A percentile compares a stretch with the other conserved stretches of the same genome.
These are phyloP conservation scores for Arbutus unedo DNA, from an alignment of 148 eudicot species.

Conservation along the genomic window DNA sequence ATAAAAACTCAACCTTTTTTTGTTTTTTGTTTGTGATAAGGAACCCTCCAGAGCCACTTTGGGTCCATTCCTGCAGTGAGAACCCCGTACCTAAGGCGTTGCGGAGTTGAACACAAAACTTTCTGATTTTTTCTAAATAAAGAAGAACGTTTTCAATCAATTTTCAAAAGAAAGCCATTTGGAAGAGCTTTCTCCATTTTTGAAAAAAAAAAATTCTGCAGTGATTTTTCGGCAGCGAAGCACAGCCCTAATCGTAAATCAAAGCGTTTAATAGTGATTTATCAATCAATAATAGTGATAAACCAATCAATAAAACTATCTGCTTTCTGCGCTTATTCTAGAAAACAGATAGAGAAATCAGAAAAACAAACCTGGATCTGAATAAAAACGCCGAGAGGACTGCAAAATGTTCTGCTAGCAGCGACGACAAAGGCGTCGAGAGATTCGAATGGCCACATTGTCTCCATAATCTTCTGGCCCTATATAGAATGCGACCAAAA, in stretches of 20 bases:
- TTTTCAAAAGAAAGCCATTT: neutral
- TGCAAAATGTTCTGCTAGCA: constrained; percentile 58
- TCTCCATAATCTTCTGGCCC: neutral
- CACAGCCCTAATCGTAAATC: constrained; percentile 2
- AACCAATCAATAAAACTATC: neutral
- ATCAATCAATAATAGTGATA: too few species aligned
- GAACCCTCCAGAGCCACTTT: too few species aligned
- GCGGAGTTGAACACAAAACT: neutral
- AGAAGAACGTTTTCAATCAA: neutral
- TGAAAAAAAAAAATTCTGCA: neutral
- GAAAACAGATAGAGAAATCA: neutral
- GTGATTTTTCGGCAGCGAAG: neutral
- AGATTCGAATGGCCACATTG: constrained; percentile 53
- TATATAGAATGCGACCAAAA: neutral
- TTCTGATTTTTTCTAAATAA: neutral
- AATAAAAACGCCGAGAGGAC: constrained; percentile 52
- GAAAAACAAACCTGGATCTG: constrained; percentile 77
- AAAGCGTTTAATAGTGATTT: neutral
- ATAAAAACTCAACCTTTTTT: neutral
- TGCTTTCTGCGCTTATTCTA: neutral
- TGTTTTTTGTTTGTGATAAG: too few species aligned
- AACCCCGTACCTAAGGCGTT: too few species aligned
- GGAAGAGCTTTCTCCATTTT: neutral
- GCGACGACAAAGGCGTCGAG: constrained; percentile 60
- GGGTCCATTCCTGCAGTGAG: too few species aligned